Evolutionary conservation across 768 basidiomycete genomes (phyloP).

Genomic region (Imleria badia): DNA sequence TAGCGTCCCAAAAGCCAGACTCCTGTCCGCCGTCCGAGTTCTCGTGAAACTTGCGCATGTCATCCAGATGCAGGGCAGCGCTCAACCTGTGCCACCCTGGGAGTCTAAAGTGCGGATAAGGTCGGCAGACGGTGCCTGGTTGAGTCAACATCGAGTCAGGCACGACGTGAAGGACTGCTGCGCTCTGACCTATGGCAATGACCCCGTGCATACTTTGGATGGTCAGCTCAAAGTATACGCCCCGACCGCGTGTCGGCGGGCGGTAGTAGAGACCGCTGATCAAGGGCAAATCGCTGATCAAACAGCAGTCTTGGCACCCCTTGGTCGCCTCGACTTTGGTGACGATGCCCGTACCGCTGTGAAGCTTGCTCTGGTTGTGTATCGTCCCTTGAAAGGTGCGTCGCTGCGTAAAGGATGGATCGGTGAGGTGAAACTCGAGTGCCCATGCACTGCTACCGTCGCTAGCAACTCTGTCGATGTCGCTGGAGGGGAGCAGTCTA

Average conservation of each 20-base stretch:
- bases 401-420: conserved; percentile 3
- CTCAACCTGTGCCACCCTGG: conserved; percentile 74
- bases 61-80: conserved; percentile 66
- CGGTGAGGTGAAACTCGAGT: conserved; percentile 39
- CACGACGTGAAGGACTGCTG: background rate
- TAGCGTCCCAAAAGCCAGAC: conserved; percentile 34
- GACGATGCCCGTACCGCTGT: conserved; percentile 20
- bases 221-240: conserved; percentile 65
- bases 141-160: background rate
- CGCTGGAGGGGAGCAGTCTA: conserved; percentile 47
- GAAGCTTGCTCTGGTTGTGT: conserved; percentile 32
- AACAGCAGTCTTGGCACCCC: conserved; percentile 48
- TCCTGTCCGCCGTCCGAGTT: conserved; percentile 64
- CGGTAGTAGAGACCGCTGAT: conserved; percentile 59
- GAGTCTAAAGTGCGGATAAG: conserved; percentile 63
- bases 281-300: conserved; percentile 61
- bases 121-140: conserved; percentile 60
- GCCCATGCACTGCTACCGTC: conserved; percentile 55
- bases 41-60: conserved; percentile 72
- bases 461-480: conserved; percentile 50
- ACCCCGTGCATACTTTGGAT: conserved; percentile 56
- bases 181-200: conserved; percentile 55
- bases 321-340: conserved; percentile 42
- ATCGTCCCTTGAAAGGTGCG: conserved; percentile 45
- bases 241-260: conserved; percentile 41